Conservation (phyloP, 148 eudicot species). For the Camellia sinensis region DNA sequence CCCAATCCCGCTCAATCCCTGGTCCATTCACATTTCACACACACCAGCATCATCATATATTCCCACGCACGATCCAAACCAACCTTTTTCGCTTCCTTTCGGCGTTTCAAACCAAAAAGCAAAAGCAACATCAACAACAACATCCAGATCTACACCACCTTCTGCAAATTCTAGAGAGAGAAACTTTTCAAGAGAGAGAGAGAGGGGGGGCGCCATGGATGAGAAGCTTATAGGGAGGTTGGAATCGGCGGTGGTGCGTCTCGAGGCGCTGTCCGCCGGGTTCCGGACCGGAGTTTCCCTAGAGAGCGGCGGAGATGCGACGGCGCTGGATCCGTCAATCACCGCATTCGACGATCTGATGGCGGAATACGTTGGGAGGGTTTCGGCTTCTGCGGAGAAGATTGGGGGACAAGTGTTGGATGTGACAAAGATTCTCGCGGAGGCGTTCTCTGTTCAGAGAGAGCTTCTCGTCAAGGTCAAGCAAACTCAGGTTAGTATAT, state of each 20-base stretch:
- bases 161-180: slow-evolving; percentile 3
- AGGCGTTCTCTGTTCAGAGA: slow-evolving; percentile 62
- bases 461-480: slow-evolving; percentile 72
- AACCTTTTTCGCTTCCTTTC: slow-evolving; percentile 10
- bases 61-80: background rate
- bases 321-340: slow-evolving; percentile 65
- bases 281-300: slow-evolving; percentile 21
- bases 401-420: slow-evolving; percentile 85
- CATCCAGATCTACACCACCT: slow-evolving; percentile 26
- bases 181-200: background rate
- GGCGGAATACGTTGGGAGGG: slow-evolving; percentile 46
- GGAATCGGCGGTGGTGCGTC: slow-evolving; percentile 71
- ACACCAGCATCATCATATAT: no score
- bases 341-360: slow-evolving; percentile 73
- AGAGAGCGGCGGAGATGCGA: slow-evolving; percentile 38
- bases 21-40: no score
- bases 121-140: background rate
- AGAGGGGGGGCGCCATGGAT: slow-evolving; percentile 42
- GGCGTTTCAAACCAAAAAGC: slow-evolving; percentile 4
- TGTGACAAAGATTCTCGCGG: slow-evolving; percentile 43
- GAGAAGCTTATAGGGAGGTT: slow-evolving; percentile 58
- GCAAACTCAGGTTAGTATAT: slow-evolving; percentile 56
- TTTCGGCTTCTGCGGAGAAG: slow-evolving; percentile 65
- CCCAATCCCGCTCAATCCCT: background rate
- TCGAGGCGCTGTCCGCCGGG: slow-evolving; percentile 58